Evolutionary conservation across 257 asterid genomes (phyloP).

Genomic region (Przewalskia tangutica): DNA sequence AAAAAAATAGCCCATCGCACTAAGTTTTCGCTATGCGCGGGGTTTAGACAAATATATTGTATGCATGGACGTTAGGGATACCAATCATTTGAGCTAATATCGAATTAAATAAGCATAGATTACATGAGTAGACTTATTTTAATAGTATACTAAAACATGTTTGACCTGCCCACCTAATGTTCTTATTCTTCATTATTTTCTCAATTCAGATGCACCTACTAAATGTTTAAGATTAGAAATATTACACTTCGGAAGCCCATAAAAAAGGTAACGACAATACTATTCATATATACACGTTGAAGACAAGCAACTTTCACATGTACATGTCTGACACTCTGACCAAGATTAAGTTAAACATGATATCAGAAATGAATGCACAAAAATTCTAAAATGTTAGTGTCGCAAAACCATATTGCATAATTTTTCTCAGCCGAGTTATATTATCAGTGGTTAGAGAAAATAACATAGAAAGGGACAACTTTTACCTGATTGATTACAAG

Average conservation of each 20-base stretch:
- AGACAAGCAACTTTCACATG: not conserved
- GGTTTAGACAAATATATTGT: not conserved
- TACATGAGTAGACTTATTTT: not conserved
- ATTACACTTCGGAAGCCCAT: not conserved
- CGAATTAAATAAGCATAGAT: not conserved
- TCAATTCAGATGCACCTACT: not conserved
- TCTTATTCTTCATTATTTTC: not conserved
- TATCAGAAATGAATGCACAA: not conserved
- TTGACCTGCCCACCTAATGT: not conserved
- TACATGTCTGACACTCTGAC: not conserved
- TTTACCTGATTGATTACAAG: not conserved
- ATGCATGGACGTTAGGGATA: not conserved
- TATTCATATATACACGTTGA: not conserved
- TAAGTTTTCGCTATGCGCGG: too few species aligned
- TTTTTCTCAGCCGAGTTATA: not conserved
- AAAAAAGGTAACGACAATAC: not conserved
- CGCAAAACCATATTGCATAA: not conserved
- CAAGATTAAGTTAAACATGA: not conserved
- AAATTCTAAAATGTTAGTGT: not conserved
- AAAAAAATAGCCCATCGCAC: too few species aligned
- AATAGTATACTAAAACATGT: not conserved
- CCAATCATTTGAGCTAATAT: not conserved
- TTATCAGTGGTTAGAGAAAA: not conserved
- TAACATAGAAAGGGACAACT: not conserved
- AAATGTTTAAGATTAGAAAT: not conserved